phyloP scores from a whole-genome alignment of 176 grass and related monocot species.

The Aegilops umbellulata region DNA sequence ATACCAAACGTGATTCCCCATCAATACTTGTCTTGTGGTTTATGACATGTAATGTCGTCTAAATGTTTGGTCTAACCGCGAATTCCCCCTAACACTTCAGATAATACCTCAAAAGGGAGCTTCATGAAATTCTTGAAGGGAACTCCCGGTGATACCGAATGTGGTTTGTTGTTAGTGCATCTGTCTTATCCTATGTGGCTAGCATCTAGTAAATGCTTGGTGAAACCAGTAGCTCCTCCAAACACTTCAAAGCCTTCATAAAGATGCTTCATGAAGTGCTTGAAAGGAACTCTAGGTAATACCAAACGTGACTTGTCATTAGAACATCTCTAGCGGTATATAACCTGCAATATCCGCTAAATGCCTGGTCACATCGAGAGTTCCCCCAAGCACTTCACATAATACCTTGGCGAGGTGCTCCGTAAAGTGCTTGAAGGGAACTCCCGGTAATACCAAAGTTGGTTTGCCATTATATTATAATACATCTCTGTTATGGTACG shows the following conservation, averaged over 20 bases:
- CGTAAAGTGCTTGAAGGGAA: constrained; percentile 53
- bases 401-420: neutral
- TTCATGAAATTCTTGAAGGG: constrained; percentile 32
- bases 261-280: neutral
- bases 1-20: neutral
- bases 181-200: neutral
- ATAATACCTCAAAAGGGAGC: neutral
- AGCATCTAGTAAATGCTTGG: neutral
- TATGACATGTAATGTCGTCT: neutral
- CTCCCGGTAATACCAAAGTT: constrained; percentile 1
- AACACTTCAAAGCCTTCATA: constrained; percentile 40
- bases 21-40: neutral
- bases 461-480: neutral
- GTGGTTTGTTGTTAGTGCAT: neutral
- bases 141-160: constrained; percentile 31
- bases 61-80: constrained; percentile 2
- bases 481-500: neutral
- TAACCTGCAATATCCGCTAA: neutral
- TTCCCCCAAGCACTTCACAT: neutral
- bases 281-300: neutral
- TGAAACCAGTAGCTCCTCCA: constrained; percentile 51
- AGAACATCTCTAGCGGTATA: neutral
- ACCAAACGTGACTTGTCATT: neutral
- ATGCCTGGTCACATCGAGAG: neutral
- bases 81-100: constrained; percentile 57